Conservation (phyloP, 2,329 filamentous ascomycete genomes). For the Bipolaris oryzae region DNA sequence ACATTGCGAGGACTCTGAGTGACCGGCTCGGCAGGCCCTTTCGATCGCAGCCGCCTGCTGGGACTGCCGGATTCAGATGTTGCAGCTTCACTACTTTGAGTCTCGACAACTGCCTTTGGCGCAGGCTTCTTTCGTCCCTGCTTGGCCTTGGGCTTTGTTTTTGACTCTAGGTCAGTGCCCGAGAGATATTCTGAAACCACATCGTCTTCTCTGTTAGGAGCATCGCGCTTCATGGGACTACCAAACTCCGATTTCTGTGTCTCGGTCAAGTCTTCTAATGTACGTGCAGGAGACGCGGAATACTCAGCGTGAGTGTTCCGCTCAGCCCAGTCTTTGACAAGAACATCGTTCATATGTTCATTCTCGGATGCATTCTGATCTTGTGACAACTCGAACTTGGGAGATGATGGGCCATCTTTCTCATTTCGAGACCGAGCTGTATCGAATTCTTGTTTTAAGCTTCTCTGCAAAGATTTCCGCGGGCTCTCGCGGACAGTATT, state of each 20-base stretch:
- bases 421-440: conserved; percentile 13
- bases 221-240: conserved; percentile 16
- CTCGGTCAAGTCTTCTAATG: conserved; percentile 28
- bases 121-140: conserved; percentile 2
- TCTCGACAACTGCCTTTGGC: conserved; percentile 1
- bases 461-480: conserved; percentile 22
- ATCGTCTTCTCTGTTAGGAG: not conserved
- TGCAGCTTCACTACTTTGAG: conserved; percentile 9
- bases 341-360: conserved; percentile 30
- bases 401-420: conserved; percentile 20
- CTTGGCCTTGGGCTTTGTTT: conserved; percentile 2
- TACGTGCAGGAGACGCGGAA: conserved; percentile 33
- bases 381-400: conserved; percentile 32
- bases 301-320: conserved; percentile 32
- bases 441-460: conserved; percentile 15
- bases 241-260: conserved; percentile 10
- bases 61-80: conserved; percentile 14
- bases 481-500: conserved; percentile 11
- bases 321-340: conserved; percentile 43
- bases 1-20: conserved; percentile 23
- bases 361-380: conserved; percentile 30
- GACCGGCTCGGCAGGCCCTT: conserved; percentile 3
- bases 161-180: conserved; percentile 11
- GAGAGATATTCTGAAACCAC: conserved; percentile 10
- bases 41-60: conserved; percentile 9